Conservation (phyloP, 768 basidiomycete genomes). For the Naganishia friedmannii region DNA sequence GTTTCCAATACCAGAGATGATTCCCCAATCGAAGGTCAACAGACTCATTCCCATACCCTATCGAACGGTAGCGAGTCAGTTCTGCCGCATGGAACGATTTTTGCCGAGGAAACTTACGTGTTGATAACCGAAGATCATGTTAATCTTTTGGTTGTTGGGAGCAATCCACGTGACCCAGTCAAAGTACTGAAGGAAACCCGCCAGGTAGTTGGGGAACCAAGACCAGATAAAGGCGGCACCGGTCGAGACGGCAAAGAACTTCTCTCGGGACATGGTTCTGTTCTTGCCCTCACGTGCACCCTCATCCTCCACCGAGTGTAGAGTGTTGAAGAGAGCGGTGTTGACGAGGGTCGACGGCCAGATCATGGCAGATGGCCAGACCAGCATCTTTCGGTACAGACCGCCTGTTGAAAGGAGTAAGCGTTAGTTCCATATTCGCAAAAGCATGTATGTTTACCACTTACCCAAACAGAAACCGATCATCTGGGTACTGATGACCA, state of each 20-base stretch:
- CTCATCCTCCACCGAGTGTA: conserved; percentile 38
- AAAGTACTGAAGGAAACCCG: conserved; percentile 25
- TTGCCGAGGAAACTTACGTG: not conserved
- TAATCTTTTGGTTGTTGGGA: conserved; percentile 35
- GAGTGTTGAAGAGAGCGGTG: conserved; percentile 50
- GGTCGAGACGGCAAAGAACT: conserved; percentile 34
- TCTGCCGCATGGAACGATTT: not conserved
- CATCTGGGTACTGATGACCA: conserved; percentile 52
- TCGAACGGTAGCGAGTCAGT: not conserved
- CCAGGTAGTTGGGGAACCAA: conserved; percentile 37
- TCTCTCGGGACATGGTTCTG: conserved; percentile 25
- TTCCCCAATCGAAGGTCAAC: conserved; percentile 39
- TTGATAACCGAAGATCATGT: conserved; percentile 22
- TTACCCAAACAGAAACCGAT: conserved; percentile 50
- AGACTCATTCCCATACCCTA: conserved; percentile 34
- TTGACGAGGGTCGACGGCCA: conserved; percentile 50
- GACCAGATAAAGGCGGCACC: conserved; percentile 36
- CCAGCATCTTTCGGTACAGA: conserved; percentile 43
- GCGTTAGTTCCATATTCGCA: not conserved
- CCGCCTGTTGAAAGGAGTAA: conserved; percentile 22
- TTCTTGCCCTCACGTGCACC: not conserved
- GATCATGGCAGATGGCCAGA: conserved; percentile 49
- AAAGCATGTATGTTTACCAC: not conserved
- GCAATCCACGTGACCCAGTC: conserved; percentile 41
- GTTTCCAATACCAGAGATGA: conserved; percentile 34